These are phyloP conservation scores for Macrolepiota fuliginosa DNA, from an alignment of 768 basidiomycete genomes.

Conservation along the genomic window DNA sequence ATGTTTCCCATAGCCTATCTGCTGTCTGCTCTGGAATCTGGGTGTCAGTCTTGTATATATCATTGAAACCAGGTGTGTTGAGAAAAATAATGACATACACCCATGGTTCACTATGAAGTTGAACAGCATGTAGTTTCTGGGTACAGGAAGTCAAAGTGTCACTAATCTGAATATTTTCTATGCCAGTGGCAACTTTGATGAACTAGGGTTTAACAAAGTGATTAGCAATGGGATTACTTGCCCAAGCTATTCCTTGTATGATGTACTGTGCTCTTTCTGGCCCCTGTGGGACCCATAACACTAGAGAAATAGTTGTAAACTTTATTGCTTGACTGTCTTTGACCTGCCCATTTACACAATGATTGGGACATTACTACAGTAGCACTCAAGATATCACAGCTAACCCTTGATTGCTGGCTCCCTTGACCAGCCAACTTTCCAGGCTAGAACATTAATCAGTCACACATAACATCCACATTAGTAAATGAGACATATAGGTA, in stretches of 20 bases:
- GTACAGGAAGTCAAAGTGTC: too few species aligned
- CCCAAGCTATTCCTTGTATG: not conserved
- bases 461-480: not conserved
- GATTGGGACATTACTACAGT: not conserved
- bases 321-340: not conserved
- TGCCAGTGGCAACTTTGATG: slow-evolving; percentile 22
- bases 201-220: slow-evolving; percentile 18
- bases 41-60: slow-evolving; percentile 18
- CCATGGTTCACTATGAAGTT: slow-evolving; percentile 15
- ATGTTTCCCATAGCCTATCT: slow-evolving; percentile 22
- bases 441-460: not conserved
- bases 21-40: slow-evolving; percentile 21
- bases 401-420: not conserved
- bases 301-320: not conserved
- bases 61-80: slow-evolving; percentile 25
- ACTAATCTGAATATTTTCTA: slow-evolving; percentile 5
- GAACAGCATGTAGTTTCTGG: too few species aligned
- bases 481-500: not conserved
- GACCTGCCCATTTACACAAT: slow-evolving; percentile 14
- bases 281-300: slow-evolving; percentile 16
- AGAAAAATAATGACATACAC: slow-evolving; percentile 17
- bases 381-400: not conserved
- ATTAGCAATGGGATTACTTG: not conserved
- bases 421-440: not conserved
- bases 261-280: slow-evolving; percentile 16